Percentiles rank a stretch among this genome's conserved stretches.
Conservation (phyloP, 2,329 filamentous ascomycete species). For the Aspergillus versicolor region DNA sequence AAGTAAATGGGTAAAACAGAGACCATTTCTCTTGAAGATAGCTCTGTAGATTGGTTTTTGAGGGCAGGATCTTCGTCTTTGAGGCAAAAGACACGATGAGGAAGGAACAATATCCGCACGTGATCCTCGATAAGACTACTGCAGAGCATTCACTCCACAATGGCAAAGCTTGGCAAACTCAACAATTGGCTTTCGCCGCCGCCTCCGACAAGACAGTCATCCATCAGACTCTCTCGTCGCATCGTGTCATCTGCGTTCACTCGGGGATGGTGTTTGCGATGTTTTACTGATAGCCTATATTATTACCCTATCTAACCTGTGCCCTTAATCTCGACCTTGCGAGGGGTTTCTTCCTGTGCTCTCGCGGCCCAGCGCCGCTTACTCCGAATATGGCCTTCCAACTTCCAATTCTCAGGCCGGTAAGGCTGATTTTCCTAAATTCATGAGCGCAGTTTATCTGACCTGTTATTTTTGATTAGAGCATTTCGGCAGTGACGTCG, state of each 20-base stretch:
- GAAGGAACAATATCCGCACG: conserved; percentile 16
- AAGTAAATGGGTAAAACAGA: not conserved
- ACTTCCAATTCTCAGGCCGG: conserved; percentile 48
- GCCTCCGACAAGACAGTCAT: conserved; percentile 10
- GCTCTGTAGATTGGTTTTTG: too few relatives aligned
- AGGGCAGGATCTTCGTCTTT: not conserved
- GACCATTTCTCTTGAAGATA: not conserved
- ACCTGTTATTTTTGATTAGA: conserved; percentile 36
- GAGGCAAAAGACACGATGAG: not conserved
- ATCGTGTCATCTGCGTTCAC: conserved; percentile 19
- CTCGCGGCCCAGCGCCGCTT: conserved; percentile 40
- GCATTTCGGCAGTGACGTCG: conserved; percentile 42
- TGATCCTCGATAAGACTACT: conserved; percentile 19
- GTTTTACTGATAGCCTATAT: conserved; percentile 13
- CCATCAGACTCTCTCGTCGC: conserved; percentile 1
- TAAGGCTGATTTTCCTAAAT: conserved; percentile 28
- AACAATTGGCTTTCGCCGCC: conserved; percentile 33
- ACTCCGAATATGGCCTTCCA: conserved; percentile 52
- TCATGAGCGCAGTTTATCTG: conserved; percentile 8
- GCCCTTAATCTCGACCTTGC: not conserved
- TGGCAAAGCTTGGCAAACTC: conserved; percentile 26
- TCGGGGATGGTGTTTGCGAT: conserved; percentile 27
- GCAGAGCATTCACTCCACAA: conserved; percentile 16
- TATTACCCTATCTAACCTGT: conserved; percentile 4
- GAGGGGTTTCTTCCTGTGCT: conserved; percentile 16